These are phyloP conservation scores for Moesziomyces antarcticus DNA, from an alignment of 1,284 basidiomycete species.

Conservation along the genomic window DNA sequence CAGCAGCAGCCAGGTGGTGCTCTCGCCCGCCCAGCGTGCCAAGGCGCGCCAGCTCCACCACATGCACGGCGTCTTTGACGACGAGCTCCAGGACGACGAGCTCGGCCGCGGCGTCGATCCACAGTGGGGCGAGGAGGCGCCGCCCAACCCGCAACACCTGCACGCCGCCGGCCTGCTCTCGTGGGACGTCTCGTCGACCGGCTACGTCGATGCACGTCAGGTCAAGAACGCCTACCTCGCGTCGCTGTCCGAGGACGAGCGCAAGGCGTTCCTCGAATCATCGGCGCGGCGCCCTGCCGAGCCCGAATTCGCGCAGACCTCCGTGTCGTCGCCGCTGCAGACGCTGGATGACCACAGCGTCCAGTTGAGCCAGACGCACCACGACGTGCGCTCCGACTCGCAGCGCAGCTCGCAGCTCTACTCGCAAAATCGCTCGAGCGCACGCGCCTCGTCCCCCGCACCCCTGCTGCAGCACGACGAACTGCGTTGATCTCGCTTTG, in stretches of 20 bases:
- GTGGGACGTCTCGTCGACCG: constrained; percentile 52
- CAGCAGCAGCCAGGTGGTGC: constrained; percentile 37
- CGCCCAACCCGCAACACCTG: constrained; percentile 18
- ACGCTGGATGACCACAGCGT: constrained; percentile 26
- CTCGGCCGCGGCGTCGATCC: constrained; percentile 29
- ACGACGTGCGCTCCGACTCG: constrained; percentile 19
- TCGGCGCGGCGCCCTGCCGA: constrained; percentile 16
- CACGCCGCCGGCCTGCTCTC: constrained; percentile 29
- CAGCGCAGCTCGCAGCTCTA: constrained; percentile 18
- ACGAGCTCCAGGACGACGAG: constrained; percentile 47
- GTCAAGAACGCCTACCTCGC: constrained; percentile 52
- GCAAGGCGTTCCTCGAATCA: constrained; percentile 37
- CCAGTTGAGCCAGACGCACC: constrained; percentile 15
- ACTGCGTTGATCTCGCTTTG: constrained; percentile 13
- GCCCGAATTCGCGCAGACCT: constrained; percentile 11
- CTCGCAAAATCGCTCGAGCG: constrained; percentile 19
- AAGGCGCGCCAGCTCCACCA: constrained; percentile 51
- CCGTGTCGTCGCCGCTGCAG: constrained; percentile 6
- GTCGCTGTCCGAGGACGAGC: constrained; percentile 35
- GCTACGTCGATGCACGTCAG: constrained; percentile 47
- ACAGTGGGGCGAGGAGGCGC: constrained; percentile 37
- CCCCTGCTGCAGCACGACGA: constrained; percentile 32
- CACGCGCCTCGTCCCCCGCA: constrained; percentile 22
- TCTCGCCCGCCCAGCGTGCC: constrained; percentile 50
- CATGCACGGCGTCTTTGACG: constrained; percentile 53